phyloP scores from a whole-genome alignment of 148 eudicot genomes.

The Diospyros lotus region DNA sequence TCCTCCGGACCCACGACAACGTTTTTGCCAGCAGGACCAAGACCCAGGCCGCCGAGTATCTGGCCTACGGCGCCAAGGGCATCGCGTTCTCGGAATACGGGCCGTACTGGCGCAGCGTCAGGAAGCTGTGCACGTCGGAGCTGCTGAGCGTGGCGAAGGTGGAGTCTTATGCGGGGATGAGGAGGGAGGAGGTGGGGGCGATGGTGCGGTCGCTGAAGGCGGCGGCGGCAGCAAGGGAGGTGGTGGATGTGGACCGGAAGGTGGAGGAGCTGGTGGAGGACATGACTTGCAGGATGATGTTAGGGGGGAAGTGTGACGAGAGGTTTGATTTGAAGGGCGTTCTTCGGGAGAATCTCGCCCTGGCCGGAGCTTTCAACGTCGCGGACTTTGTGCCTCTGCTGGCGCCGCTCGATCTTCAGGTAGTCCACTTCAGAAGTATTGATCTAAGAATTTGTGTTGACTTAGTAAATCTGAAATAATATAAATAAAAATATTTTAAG shows the following conservation, averaged over 20 bases:
- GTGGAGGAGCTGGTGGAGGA: slow-evolving; percentile 36
- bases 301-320: slow-evolving; percentile 44
- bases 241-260: slow-evolving; percentile 25
- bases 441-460: slow-evolving; percentile 43
- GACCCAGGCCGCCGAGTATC: slow-evolving; percentile 39
- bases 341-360: slow-evolving; percentile 41
- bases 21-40: slow-evolving; percentile 40
- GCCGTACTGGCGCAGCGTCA: slow-evolving; percentile 47
- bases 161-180: slow-evolving; percentile 34
- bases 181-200: slow-evolving; percentile 46
- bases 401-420: slow-evolving; percentile 21
- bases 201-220: slow-evolving; percentile 22
- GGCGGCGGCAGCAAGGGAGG: slow-evolving; percentile 18
- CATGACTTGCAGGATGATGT: slow-evolving; percentile 39
- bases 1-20: slow-evolving; percentile 48
- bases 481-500: slow-evolving; percentile 21
- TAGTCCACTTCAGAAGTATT: slow-evolving; percentile 26
- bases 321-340: slow-evolving; percentile 35
- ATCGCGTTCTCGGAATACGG: slow-evolving; percentile 50
- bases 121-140: slow-evolving; percentile 45
- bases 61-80: slow-evolving; percentile 43
- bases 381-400: slow-evolving; percentile 49
- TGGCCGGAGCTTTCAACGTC: slow-evolving; percentile 47
- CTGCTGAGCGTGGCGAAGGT: slow-evolving; percentile 41
- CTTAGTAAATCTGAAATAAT: slow-evolving; percentile 34